Base-by-base conservation (phyloP, 2,329 filamentous ascomycete genomes). In the Beauveria bassiana region DNA sequence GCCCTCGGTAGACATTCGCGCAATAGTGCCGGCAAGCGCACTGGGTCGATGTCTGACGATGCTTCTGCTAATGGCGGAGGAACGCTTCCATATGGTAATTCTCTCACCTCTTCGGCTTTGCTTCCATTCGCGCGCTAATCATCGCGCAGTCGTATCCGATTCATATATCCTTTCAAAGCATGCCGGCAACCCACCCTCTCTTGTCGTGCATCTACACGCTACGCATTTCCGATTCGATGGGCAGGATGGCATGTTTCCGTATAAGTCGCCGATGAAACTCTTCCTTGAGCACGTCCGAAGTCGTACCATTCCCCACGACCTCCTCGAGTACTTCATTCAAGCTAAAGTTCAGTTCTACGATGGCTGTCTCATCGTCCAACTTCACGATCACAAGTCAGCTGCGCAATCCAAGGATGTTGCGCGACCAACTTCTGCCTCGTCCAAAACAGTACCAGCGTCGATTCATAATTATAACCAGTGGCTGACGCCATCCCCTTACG, bases 381-480 rank as follows among this genome's bases (percentile, higher is more conserved):
- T 98, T n/a, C 85, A 96, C 69, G 91, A 98, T 71, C 90, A 96
- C 77, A 90, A 89, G 69, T 86, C 88, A 0, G 78, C 78, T 47
- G 80, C 81, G 52, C 81, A 82, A 64, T 78, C 81, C 66, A 86
- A 91, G 70, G 85, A 83, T 77, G 61, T 81, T 78, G 55, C 79
- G 77, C 57, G 78, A 78, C 28, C 73, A 3, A 67, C 71, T 7
- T 79, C 84, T 1, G 78, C 82, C 22, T 83, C 84, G 42, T 86
- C 81, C 66, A 87, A 87, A 59, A 83, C 83, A 45, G 77, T 81
- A 3, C 86, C 88, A 12, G 93, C 90, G 65, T 97, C 93, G 0
- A 88, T 99, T 50, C 93, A 99, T 73, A 96, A 96, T 72, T 90
- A 93, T 72, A 96, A 92, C 69, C 86, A 87, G 64, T 95, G 91